phyloP scores from a whole-genome alignment of 257 asterid species.

The Gentiana straminea region DNA sequence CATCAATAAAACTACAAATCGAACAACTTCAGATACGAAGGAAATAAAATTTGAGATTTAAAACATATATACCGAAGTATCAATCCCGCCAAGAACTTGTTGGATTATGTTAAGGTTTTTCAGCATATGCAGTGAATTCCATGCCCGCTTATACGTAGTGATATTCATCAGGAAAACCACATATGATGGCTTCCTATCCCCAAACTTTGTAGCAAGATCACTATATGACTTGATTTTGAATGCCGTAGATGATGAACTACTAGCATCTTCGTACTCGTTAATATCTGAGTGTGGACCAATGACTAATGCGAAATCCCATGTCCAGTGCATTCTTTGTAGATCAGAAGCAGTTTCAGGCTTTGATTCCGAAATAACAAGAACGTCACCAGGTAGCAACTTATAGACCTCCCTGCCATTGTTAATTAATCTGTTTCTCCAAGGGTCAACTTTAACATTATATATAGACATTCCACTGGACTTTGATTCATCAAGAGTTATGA shows the following conservation, averaged over 20 bases:
- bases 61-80: slow-evolving; percentile 20
- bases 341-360: slow-evolving; percentile 31
- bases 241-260: background rate
- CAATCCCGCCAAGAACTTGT: slow-evolving; percentile 17
- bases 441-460: slow-evolving; percentile 5
- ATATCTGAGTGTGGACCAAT: slow-evolving; percentile 13
- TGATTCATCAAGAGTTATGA: slow-evolving; percentile 1
- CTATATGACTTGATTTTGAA: slow-evolving; percentile 19
- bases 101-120: slow-evolving; percentile 22
- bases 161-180: slow-evolving; percentile 36
- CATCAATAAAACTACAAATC: too few relatives aligned
- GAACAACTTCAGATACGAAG: too few relatives aligned
- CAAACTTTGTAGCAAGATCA: slow-evolving; percentile 7
- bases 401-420: slow-evolving; percentile 30
- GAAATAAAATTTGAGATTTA: too few relatives aligned
- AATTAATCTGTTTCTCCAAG: slow-evolving; percentile 18
- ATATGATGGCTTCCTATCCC: slow-evolving; percentile 6
- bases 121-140: slow-evolving; percentile 34
- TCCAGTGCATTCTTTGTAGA: slow-evolving; percentile 18
- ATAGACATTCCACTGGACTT: background rate
- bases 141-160: slow-evolving; percentile 26
- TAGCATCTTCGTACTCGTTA: background rate
- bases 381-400: slow-evolving; percentile 42
- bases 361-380: slow-evolving; percentile 24
- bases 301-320: slow-evolving; percentile 35